phyloP scores from a whole-genome alignment of 495 filamentous ascomycete genomes.

The Aspergillus taichungensis region DNA sequence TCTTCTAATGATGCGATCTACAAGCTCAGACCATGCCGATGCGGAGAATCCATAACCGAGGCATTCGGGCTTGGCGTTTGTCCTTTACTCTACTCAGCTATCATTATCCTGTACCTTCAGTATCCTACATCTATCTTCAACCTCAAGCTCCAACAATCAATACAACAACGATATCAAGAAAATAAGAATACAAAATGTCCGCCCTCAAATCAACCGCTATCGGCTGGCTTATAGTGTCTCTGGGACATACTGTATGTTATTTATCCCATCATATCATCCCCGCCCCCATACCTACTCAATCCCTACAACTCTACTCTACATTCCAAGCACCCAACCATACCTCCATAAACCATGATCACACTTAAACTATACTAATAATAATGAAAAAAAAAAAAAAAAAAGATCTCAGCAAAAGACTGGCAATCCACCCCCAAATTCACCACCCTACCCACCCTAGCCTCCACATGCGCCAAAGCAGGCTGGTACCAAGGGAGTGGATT shows the following conservation, averaged over 20 bases:
- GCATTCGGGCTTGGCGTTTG: too few species aligned
- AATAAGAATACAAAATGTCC: conserved; percentile 4
- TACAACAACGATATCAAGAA: too few species aligned
- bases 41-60: too few species aligned
- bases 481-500: conserved; percentile 28
- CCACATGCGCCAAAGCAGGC: conserved; percentile 19
- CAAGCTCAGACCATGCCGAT: too few species aligned
- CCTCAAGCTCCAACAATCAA: too few species aligned
- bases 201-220: conserved; percentile 10
- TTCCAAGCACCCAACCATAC: too few species aligned
- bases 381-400: background rate
- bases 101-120: too few species aligned
- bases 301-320: too few species aligned
- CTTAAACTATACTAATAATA: background rate
- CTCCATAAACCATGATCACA: too few species aligned
- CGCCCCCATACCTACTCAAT: background rate
- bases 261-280: background rate
- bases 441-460: conserved; percentile 17
- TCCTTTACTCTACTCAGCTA: too few species aligned
- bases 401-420: conserved; percentile 16
- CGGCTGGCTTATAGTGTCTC: conserved; percentile 13
- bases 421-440: conserved; percentile 13
- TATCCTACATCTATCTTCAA: too few species aligned
- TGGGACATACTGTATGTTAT: conserved; percentile 14
- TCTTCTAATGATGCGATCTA: too few species aligned